These are phyloP conservation scores for Coelastrella sp. DNA, from an alignment of 139 green algal genomes.

Conservation along the genomic window DNA sequence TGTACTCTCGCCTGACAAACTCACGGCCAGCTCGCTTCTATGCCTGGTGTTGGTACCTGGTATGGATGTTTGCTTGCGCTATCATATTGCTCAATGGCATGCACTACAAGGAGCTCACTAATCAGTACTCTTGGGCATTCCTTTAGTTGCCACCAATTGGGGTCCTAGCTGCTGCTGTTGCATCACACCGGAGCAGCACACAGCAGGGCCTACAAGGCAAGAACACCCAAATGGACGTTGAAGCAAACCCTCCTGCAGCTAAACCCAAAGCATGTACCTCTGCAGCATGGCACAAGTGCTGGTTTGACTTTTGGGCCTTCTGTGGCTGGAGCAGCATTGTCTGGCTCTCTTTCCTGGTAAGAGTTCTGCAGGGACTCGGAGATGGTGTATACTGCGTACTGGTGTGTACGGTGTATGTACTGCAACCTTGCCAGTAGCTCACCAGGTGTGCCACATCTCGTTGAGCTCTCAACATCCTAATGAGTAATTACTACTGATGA, in stretches of 20 bases:
- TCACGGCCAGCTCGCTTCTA: background rate
- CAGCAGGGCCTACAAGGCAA: background rate
- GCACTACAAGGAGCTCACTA: background rate
- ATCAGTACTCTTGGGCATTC: slow-evolving; percentile 20
- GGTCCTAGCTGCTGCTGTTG: background rate
- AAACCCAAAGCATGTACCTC: slow-evolving; percentile 2
- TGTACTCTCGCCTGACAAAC: background rate
- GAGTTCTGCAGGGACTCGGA: background rate
- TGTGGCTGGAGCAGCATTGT: slow-evolving; percentile 40
- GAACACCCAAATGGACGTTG: background rate
- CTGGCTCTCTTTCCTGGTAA: slow-evolving; percentile 29
- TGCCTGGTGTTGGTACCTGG: background rate
- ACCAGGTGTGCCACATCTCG: no score
- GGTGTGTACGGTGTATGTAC: no score
- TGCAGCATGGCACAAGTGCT: slow-evolving; percentile 19
- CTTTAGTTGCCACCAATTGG: slow-evolving; percentile 29
- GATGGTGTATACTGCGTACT: background rate
- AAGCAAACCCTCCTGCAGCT: background rate
- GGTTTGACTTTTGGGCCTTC: slow-evolving; percentile 22
- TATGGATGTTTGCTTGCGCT: slow-evolving; percentile 12
- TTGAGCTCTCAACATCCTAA: no score
- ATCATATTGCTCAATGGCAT: slow-evolving; percentile 21
- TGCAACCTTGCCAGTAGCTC: background rate
- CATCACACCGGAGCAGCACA: background rate
- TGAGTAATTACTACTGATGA: no score